These are phyloP conservation scores for Coffea humblotiana DNA, from an alignment of 305 asterid species.

Conservation along the genomic window DNA sequence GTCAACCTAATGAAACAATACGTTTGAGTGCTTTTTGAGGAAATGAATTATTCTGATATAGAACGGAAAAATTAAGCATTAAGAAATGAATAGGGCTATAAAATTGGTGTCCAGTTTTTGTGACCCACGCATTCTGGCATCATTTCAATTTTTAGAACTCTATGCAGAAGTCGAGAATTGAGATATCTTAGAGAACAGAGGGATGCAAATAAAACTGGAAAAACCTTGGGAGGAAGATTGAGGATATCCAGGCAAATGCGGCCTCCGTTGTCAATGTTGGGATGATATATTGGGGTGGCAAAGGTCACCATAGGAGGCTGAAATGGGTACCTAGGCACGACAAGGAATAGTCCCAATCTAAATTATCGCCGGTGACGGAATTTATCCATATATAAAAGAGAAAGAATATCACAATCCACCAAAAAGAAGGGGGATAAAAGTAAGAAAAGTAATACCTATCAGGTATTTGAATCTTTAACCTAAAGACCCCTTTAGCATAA, in stretches of 20 bases:
- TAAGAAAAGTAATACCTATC: slow-evolving; percentile 44
- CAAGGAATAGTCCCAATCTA: not conserved
- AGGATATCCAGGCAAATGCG: slow-evolving; percentile 93
- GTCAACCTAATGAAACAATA: not conserved
- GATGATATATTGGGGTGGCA: slow-evolving; percentile 76
- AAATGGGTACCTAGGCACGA: slow-evolving; percentile 63
- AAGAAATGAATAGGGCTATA: too few relatives aligned
- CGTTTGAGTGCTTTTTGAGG: not conserved
- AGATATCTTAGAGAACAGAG: not conserved
- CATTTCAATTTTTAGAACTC: not conserved
- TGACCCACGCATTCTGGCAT: not conserved
- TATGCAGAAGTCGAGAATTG: not conserved
- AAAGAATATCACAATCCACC: not conserved
- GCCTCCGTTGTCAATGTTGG: slow-evolving; percentile 83
- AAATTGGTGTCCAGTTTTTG: not conserved
- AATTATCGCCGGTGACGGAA: not conserved
- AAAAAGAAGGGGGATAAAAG: not conserved
- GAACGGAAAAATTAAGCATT: too few relatives aligned
- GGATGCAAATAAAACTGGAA: not conserved
- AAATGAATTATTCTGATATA: not conserved
- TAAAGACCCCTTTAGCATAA: slow-evolving; percentile 66
- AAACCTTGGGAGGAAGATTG: slow-evolving; percentile 90
- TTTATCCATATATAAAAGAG: not conserved
- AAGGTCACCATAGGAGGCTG: slow-evolving; percentile 87
- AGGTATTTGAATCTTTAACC: slow-evolving; percentile 68